Evolutionary conservation across 2,329 filamentous ascomycete species (phyloP), one percentile per base, ranked within the genome.

Genomic region (Coniella vitis): DNA sequence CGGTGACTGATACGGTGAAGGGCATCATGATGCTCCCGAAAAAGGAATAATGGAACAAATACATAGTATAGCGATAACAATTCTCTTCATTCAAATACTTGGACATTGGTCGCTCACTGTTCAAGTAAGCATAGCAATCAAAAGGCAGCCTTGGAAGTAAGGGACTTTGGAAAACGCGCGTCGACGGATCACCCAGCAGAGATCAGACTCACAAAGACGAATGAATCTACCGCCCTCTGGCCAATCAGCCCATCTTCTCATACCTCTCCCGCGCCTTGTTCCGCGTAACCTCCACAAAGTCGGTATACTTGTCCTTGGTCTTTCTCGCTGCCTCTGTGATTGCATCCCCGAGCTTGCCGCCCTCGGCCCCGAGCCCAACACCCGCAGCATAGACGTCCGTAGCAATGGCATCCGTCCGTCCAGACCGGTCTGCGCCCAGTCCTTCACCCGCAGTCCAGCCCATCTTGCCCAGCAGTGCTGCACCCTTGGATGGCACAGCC

Each of bases 381-480:
- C 84, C 84, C 14, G 81, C 76, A 17, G 78, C 72, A 61, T 87
- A 88, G 8, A 81, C 74, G 45, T 78, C 75, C 12, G 81, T 81
- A 25, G 75, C 73, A 47, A 87, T 78, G 4, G 79, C 80, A 44
- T 83, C 76, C 0, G 78, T 84, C 38, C 78, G 73, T 0, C 84
- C 84, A 5, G 74, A 73, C 5, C 79, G 80, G 39, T 76, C 73
- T 0, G 76, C 80, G 2, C 84, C 84, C 4, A 87, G 69, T 0
- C 84, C 83, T 49, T 75, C 72, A 8, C 84, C 84, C 1, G 74
- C 70, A 19, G 69, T 79, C 83, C 83, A 87, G 21, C 84, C 84
- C 79, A 86, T 85, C 69, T 87, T 87, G 35, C 81, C 79, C 35
- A 88, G 69, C 60, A 87, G 72, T 3, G 79, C 78, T 0, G 81